Evolutionary conservation across 768 basidiomycete genomes (phyloP).

Genomic region (Suillus decipiens): DNA sequence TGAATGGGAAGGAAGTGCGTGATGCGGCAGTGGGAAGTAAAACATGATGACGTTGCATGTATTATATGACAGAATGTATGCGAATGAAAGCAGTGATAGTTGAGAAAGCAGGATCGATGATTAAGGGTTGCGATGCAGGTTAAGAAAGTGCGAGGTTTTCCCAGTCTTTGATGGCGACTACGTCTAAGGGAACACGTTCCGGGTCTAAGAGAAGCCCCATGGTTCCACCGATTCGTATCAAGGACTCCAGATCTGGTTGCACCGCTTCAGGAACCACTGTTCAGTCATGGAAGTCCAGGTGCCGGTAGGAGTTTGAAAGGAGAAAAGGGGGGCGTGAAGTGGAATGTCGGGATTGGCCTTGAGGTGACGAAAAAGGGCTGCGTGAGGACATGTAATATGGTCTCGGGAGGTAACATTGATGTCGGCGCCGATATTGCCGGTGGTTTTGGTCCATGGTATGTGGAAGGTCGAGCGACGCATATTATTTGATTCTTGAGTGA

Average conservation of each 20-base stretch:
- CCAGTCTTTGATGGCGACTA: background rate
- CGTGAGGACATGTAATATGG: slow-evolving; percentile 17
- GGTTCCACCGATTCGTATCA: background rate
- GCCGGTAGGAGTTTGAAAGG: background rate
- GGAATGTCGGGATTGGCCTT: slow-evolving; percentile 19
- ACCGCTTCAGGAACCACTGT: slow-evolving; percentile 7
- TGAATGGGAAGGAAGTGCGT: background rate
- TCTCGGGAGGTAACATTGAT: slow-evolving; percentile 26
- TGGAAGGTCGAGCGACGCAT: slow-evolving; percentile 22
- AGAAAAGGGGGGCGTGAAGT: slow-evolving; percentile 11
- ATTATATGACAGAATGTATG: slow-evolving; percentile 1
- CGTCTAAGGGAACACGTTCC: background rate
- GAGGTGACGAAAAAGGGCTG: slow-evolving; percentile 29
- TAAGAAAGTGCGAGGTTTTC: background rate
- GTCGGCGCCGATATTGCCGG: slow-evolving; percentile 25
- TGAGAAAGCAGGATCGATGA: background rate
- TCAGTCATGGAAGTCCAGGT: slow-evolving; percentile 2
- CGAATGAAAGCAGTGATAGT: background rate
- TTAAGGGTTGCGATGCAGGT: background rate
- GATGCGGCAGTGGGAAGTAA: background rate
- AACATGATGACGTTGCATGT: background rate
- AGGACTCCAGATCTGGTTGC: background rate
- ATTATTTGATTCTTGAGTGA: background rate
- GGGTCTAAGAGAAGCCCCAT: background rate
- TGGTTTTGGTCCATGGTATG: slow-evolving; percentile 41